Base-by-base conservation (phyloP, 2,329 filamentous ascomycete genomes). In the Aureobasidium sp. region DNA sequence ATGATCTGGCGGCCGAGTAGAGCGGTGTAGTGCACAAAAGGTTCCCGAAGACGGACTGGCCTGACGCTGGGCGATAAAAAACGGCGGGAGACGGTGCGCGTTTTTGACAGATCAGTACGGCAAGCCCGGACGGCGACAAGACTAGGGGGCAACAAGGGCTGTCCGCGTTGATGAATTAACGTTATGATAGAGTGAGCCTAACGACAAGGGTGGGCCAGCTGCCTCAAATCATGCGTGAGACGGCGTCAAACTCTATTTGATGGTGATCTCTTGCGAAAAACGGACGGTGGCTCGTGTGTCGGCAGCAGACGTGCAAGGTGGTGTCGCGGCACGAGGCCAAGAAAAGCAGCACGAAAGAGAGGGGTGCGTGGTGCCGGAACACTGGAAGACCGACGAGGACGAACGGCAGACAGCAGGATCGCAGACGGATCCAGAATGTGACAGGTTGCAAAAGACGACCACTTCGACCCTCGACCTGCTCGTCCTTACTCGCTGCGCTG, bases 1-100 rank as follows among this genome's bases (percentile, higher is more conserved):
- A 63, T 33, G 58, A 70, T 70, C 69, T 70, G 69, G 69, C 69
- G 70, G 63, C 66, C 60, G 60, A 64, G 65, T 65, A 61, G 61
- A 66, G 62, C 44, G 56, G 56, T 54, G 59, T 53, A 53, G 56
- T 49, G 61, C 45, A 58, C 64, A 64, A 53, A 61, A 61, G 40
- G 27, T 61, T 61, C 59, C 59, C 49, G 22, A 61, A 45, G 59
- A 37, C 58, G 45, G 44, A 60, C 56, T 60, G 45, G 44, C 45
- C 45, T 60, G 56, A 58, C 58, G 48, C 48, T 49, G 48, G 47
- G 39, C 58, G 37, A 47, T 56, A 31, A 53, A 47, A 61, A 47
- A 61, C 59, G 48, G 40, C 48, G 59, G 40, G 49, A 61, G 59
- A 54, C 49, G 59, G 49, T 39, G 49, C 40, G 59, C 48, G 59